phyloP scores from a whole-genome alignment of 2,329 filamentous ascomycete species.

The Dryadomyces quercus-mongolicae region DNA sequence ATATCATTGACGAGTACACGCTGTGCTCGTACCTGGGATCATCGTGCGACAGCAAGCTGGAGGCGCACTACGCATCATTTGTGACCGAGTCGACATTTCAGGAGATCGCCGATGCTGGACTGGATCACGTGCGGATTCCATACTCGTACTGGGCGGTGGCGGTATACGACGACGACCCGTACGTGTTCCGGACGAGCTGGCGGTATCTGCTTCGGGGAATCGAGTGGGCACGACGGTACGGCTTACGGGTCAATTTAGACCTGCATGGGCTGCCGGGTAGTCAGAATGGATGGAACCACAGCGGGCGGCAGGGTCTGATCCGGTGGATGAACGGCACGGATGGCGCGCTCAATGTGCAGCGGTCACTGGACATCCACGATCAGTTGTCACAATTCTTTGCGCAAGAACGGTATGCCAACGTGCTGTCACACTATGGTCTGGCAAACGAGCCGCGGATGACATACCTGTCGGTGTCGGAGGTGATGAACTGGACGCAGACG shows the following conservation, averaged over 20 bases:
- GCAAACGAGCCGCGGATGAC: constrained; percentile 92
- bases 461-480: constrained; percentile 48
- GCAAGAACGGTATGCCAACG: constrained; percentile 82
- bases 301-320: constrained; percentile 68
- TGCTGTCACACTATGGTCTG: constrained; percentile 86
- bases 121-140: constrained; percentile 94
- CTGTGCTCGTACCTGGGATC: constrained; percentile 59
- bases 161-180: constrained; percentile 76
- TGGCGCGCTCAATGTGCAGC: constrained; percentile 63
- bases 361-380: constrained; percentile 78
- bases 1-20: constrained; percentile 82
- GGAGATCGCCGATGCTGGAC: constrained; percentile 73
- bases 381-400: constrained; percentile 85
- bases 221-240: constrained; percentile 87
- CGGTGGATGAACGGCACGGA: constrained; percentile 87
- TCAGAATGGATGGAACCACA: constrained; percentile 98
- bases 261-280: constrained; percentile 84
- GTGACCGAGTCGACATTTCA: constrained; percentile 74
- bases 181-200: constrained; percentile 79
- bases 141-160: constrained; percentile 92
- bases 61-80: constrained; percentile 84
- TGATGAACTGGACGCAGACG: constrained; percentile 67
- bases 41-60: constrained; percentile 53
- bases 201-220: constrained; percentile 85
- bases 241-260: constrained; percentile 84